Conservation (phyloP, 179 eudicot species). For the Silene coronaria region DNA sequence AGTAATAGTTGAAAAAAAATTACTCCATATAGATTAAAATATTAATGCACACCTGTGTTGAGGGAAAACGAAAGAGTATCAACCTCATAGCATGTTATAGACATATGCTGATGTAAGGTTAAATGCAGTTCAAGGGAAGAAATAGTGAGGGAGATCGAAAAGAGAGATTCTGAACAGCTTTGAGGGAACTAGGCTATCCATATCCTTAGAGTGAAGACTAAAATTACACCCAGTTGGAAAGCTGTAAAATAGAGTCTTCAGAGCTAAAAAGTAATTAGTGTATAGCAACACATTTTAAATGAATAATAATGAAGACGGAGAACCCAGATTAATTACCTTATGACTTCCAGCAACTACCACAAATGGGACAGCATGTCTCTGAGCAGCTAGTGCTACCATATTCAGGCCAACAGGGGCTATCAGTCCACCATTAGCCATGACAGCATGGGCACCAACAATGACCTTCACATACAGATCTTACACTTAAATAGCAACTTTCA, state of each 20-base stretch:
- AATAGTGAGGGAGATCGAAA: too few species aligned
- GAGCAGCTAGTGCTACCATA: conserved; percentile 98
- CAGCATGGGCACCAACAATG: conserved; percentile 98
- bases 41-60: too few species aligned
- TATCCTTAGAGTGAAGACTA: not conserved
- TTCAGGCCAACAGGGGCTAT: conserved; percentile 96
- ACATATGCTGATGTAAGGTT: too few species aligned
- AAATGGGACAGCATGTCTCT: conserved; percentile 97
- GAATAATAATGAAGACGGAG: not conserved
- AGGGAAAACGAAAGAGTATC: too few species aligned
- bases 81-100: too few species aligned
- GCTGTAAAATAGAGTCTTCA: not conserved
- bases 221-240: not conserved
- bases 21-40: too few species aligned
- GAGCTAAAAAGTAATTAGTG: not conserved
- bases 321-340: conserved; percentile 47
- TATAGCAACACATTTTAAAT: not conserved
- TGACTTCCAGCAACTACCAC: conserved; percentile 97
- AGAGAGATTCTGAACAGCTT: too few species aligned
- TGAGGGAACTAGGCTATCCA: not conserved
- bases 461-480: conserved; percentile 42
- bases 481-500: not conserved
- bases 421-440: conserved; percentile 98
- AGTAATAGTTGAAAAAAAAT: too few species aligned
- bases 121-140: too few species aligned